Evolutionary conservation across 2,329 filamentous ascomycete species (phyloP).

Genomic region (Cladosporium sp.): DNA sequence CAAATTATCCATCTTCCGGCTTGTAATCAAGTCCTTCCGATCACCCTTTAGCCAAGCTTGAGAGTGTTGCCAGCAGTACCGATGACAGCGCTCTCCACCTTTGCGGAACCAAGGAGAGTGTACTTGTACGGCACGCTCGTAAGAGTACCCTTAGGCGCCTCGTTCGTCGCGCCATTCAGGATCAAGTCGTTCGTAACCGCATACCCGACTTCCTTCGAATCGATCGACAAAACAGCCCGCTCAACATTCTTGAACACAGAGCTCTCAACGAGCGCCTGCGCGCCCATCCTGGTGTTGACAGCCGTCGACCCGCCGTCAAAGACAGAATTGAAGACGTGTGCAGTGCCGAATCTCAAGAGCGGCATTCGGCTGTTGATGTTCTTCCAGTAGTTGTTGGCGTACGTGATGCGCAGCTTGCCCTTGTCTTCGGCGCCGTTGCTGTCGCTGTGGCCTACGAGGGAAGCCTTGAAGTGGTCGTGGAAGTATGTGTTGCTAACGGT

Average conservation of each 20-base stretch:
- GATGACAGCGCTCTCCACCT: conserved; percentile 37
- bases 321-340: conserved; percentile 56
- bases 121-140: conserved; percentile 33
- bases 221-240: conserved; percentile 34
- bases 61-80: conserved; percentile 38
- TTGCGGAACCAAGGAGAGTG: conserved; percentile 29
- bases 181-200: conserved; percentile 37
- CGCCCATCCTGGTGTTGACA: conserved; percentile 41
- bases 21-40: no score
- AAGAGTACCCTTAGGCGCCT: conserved; percentile 32
- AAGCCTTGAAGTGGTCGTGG: conserved; percentile 60
- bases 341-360: conserved; percentile 63
- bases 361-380: conserved; percentile 63
- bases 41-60: conserved; percentile 21
- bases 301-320: conserved; percentile 37
- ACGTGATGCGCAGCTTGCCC: conserved; percentile 60
- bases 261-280: conserved; percentile 42
- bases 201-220: conserved; percentile 31
- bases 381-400: conserved; percentile 62
- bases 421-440: conserved; percentile 55
- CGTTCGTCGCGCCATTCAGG: conserved; percentile 33
- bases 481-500: conserved; percentile 48
- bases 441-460: conserved; percentile 58
- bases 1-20: no score
- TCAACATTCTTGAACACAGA: conserved; percentile 34